phyloP scores from a whole-genome alignment of 192 early-diverging fungal species.

The Coemansia sp. region DNA sequence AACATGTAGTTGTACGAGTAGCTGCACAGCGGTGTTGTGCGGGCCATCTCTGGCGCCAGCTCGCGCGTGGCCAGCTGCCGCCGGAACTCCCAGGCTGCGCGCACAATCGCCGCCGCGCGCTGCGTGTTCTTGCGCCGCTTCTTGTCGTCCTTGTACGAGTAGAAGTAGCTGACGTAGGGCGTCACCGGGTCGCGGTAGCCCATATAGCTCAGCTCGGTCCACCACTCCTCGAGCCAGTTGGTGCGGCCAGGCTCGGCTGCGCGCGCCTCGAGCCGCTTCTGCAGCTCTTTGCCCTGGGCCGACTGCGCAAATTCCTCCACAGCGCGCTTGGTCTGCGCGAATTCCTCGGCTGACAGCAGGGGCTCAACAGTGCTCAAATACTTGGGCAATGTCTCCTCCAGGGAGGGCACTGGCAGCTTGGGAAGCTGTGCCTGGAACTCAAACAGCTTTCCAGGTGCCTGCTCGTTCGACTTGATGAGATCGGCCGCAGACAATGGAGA shows the following conservation, averaged over 20 bases:
- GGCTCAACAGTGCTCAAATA: slow-evolving; percentile 82
- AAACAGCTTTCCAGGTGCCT: slow-evolving; percentile 62
- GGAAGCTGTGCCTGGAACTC: slow-evolving; percentile 77
- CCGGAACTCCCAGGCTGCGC: slow-evolving; percentile 89
- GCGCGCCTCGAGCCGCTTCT: slow-evolving; percentile 77
- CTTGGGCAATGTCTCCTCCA: slow-evolving; percentile 77
- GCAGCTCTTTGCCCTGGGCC: slow-evolving; percentile 83
- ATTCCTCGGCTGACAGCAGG: slow-evolving; percentile 68
- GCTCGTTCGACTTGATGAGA: slow-evolving; percentile 18
- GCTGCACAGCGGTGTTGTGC: slow-evolving; percentile 78
- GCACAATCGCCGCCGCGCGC: slow-evolving; percentile 87
- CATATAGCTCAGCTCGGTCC: slow-evolving; percentile 93
- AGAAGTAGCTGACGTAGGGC: slow-evolving; percentile 96
- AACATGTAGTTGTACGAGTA: slow-evolving; percentile 96
- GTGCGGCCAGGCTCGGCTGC: slow-evolving; percentile 69
- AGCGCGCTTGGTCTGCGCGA: slow-evolving; percentile 61
- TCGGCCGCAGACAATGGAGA: slow-evolving; percentile 18
- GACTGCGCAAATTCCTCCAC: slow-evolving; percentile 80
- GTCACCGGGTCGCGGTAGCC: slow-evolving; percentile 96
- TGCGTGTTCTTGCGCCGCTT: slow-evolving; percentile 70
- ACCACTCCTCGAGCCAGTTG: slow-evolving; percentile 97
- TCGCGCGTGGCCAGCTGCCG: slow-evolving; percentile 71
- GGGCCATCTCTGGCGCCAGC: slow-evolving; percentile 81
- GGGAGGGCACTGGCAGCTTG: slow-evolving; percentile 84
- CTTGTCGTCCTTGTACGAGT: slow-evolving; percentile 87